These are phyloP conservation scores for Nakataea oryzae DNA, from an alignment of 2,329 filamentous ascomycete species.

Conservation along the genomic window DNA sequence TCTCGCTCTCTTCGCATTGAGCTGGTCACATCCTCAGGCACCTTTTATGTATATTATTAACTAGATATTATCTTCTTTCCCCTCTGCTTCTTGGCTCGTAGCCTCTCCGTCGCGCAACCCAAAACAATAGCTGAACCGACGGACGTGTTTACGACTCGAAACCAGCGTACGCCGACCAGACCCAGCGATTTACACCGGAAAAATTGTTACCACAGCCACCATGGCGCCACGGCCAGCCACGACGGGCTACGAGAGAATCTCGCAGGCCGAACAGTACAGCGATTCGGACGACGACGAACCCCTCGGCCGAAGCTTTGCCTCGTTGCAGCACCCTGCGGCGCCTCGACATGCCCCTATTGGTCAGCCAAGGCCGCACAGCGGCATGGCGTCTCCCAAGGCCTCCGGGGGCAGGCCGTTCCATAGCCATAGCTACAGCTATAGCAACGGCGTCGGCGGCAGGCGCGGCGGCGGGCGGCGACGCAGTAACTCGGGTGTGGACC, in stretches of 20 bases:
- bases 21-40: background rate
- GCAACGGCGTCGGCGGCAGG: conserved; percentile 15
- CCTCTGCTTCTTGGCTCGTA: background rate
- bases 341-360: conserved; percentile 55
- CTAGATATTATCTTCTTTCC: background rate
- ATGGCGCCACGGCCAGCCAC: conserved; percentile 64
- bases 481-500: conserved; percentile 84
- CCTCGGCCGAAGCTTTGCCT: conserved; percentile 39
- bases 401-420: conserved; percentile 14
- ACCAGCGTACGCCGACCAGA: too few species aligned
- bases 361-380: conserved; percentile 49
- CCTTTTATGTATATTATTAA: background rate
- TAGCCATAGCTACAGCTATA: background rate
- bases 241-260: conserved; percentile 76
- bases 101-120: background rate
- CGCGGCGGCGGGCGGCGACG: conserved; percentile 22
- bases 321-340: conserved; percentile 41
- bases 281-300: conserved; percentile 57
- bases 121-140: background rate
- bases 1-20: background rate
- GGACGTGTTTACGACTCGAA: background rate
- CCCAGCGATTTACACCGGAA: background rate
- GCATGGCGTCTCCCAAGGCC: conserved; percentile 45
- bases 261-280: conserved; percentile 68
- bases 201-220: conserved; percentile 12